Conservation (phyloP, 208 protist genomes). For the Naegleria gruberi region DNA sequence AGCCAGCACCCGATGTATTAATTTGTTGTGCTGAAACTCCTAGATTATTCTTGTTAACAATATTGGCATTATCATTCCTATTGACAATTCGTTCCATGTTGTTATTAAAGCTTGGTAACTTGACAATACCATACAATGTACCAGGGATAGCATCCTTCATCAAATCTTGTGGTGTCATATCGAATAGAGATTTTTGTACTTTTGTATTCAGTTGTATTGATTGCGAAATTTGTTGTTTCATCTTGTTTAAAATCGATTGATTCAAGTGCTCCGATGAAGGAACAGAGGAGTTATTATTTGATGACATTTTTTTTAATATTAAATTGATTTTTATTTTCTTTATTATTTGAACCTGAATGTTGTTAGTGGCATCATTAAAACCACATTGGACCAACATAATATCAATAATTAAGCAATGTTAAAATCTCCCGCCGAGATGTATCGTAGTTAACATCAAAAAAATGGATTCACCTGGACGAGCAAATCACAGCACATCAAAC, state of each 20-base stretch:
- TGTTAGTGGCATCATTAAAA: too few relatives aligned
- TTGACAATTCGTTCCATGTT: neutral
- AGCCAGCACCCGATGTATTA: neutral
- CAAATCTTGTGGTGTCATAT: neutral
- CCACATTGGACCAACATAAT: too few relatives aligned
- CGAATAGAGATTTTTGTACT: neutral
- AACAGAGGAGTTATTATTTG: neutral
- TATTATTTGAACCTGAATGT: too few relatives aligned
- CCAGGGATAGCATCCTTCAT: neutral
- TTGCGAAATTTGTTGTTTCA: neutral
- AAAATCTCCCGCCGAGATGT: too few relatives aligned
- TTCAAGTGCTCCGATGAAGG: neutral
- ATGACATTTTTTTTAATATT: neutral
- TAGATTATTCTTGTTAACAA: neutral
- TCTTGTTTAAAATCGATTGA: neutral
- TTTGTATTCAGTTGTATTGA: neutral
- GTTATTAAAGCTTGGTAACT: neutral
- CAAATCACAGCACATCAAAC: too few relatives aligned
- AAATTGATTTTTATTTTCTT: too few relatives aligned
- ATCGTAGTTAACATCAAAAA: too few relatives aligned
- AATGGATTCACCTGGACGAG: too few relatives aligned
- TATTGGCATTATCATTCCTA: neutral
- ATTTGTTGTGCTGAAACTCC: neutral
- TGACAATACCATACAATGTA: neutral
- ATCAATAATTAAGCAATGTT: too few relatives aligned